These are phyloP conservation scores for Tephrocybe sp. DNA, from an alignment of 768 basidiomycete species.

Conservation along the genomic window DNA sequence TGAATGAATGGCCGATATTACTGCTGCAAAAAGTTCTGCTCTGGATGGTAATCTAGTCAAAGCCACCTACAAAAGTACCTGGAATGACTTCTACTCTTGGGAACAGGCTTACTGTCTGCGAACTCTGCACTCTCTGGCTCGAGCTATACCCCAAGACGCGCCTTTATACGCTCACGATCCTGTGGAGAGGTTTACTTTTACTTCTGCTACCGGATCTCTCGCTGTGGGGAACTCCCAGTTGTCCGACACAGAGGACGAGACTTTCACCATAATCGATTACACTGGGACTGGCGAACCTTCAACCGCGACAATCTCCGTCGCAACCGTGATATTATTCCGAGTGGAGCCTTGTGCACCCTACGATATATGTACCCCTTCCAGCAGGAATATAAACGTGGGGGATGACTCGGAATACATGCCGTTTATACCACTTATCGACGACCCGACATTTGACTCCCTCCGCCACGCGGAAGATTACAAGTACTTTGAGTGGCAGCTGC, in stretches of 20 bases:
- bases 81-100: conserved; percentile 24
- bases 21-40: not conserved
- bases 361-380: conserved; percentile 54
- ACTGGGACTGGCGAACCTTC: not conserved
- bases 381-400: conserved; percentile 47
- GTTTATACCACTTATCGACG: conserved; percentile 66
- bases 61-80: conserved; percentile 14
- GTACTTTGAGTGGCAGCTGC: conserved; percentile 50
- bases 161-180: not conserved
- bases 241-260: conserved; percentile 5
- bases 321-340: conserved; percentile 13
- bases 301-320: conserved; percentile 11
- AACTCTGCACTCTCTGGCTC: conserved; percentile 17
- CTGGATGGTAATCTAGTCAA: conserved; percentile 4
- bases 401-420: conserved; percentile 59
- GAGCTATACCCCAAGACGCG: not conserved
- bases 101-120: conserved; percentile 19
- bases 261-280: conserved; percentile 17
- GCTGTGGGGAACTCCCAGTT: not conserved
- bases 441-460: conserved; percentile 46
- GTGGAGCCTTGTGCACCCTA: conserved; percentile 39
- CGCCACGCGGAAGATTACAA: conserved; percentile 42
- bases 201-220: not conserved
- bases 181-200: not conserved
- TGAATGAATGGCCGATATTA: conserved; percentile 5